phyloP scores from a whole-genome alignment of 306 rosid species.

The Trifolium dubium region DNA sequence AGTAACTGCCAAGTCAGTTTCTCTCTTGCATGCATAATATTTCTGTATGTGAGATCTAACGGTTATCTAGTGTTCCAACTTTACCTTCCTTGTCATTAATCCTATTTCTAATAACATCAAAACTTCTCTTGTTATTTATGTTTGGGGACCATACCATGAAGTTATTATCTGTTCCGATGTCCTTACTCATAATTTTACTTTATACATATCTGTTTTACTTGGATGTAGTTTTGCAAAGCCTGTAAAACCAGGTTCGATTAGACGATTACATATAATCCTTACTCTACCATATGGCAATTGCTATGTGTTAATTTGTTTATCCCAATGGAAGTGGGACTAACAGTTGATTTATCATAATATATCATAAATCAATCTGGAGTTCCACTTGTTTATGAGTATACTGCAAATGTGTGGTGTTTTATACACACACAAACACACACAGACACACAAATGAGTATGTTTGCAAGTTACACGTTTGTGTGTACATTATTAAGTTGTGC shows the following conservation, averaged over 20 bases:
- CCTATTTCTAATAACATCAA: slow-evolving; percentile 12
- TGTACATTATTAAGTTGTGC: neutral
- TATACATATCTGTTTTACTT: neutral
- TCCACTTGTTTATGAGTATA: neutral
- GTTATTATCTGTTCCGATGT: neutral
- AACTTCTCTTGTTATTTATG: neutral
- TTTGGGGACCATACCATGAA: slow-evolving; percentile 2
- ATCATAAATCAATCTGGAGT: slow-evolving; percentile 19
- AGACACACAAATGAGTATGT: no score
- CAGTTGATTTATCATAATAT: slow-evolving; percentile 22
- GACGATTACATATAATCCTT: slow-evolving; percentile 24
- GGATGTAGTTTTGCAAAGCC: slow-evolving; percentile 14
- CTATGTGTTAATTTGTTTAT: slow-evolving; percentile 17
- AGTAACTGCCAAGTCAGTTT: no score
- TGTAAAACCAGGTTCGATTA: slow-evolving; percentile 14
- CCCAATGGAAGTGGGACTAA: neutral
- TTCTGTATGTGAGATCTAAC: no score
- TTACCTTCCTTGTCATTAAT: slow-evolving; percentile 29
- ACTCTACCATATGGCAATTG: slow-evolving; percentile 19
- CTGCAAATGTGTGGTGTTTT: slow-evolving; percentile 12
- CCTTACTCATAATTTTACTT: slow-evolving; percentile 2
- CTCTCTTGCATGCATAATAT: no score
- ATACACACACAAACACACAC: no score
- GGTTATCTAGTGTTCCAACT: slow-evolving; percentile 10
- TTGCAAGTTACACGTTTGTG: neutral